Percentiles rank a stretch among this genome's conserved stretches.
phyloP scores from a whole-genome alignment of 2,329 filamentous ascomycete genomes.

The Stagonosporopsis vannaccii region DNA sequence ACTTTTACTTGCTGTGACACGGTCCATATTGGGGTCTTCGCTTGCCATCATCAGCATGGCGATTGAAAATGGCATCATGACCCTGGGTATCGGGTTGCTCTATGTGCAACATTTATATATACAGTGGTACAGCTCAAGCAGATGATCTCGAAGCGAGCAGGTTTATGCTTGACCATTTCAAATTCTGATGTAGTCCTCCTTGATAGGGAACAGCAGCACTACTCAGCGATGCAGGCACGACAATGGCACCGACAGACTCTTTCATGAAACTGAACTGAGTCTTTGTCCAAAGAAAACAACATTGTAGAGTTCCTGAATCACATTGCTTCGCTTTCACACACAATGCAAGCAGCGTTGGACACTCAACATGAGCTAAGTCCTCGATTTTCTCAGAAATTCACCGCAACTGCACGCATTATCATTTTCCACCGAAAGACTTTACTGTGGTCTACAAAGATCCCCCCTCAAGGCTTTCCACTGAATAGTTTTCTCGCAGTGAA shows the following conservation, averaged over 20 bases:
- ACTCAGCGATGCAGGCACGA: background rate
- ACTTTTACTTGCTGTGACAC: background rate
- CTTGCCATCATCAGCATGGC: background rate
- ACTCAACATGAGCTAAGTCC: background rate
- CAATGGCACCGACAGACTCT: background rate
- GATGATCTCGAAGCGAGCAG: background rate
- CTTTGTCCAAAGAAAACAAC: background rate
- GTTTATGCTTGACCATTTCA: background rate
- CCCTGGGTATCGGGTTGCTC: background rate
- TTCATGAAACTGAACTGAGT: background rate
- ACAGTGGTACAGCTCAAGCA: background rate
- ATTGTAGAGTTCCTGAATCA: background rate
- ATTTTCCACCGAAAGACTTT: background rate
- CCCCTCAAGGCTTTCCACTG: too few relatives aligned
- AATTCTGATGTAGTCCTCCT: background rate
- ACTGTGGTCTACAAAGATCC: too few relatives aligned
- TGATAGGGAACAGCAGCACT: too few relatives aligned
- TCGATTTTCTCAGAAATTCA: background rate
- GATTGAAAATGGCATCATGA: background rate
- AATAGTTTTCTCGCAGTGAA: background rate
- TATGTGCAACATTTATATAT: background rate
- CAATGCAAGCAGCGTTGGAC: background rate
- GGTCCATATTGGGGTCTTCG: background rate
- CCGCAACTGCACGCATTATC: background rate
- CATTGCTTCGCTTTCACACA: background rate